Evolutionary conservation across 768 basidiomycete species (phyloP), one percentile per base, ranked within the genome.

Genomic region (Mycena kentingensis): DNA sequence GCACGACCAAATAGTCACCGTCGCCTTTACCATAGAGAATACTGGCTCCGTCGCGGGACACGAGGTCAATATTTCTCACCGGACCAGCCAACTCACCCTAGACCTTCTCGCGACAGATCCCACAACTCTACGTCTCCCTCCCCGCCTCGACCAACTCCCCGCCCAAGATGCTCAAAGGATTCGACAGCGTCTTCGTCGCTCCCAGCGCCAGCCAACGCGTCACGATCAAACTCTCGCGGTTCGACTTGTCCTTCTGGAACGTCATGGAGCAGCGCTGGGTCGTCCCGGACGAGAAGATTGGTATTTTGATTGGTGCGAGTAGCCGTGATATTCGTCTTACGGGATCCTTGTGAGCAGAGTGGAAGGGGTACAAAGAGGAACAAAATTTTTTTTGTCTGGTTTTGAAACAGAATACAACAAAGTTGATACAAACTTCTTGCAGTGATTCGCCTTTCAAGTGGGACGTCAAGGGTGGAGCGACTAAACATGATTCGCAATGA

Each of bases 161-260:
- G 4, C 82, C 82, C 0, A 69, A 70, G 54, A 70, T 70, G 25
- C 67, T 84, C 46, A 81, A 80, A 64, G 82, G 81, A 18, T 84
- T 84, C 56, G 80, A 82, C 60, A 76, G 74, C 51, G 61, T 82
- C 39, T 76, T 69, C 58, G 64, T 81, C 42, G 57, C 58, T 0
- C 73, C 79, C 0, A 77, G 77, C 5, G 67, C 75, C 52, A 75
- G 72, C 25, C 71, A 69, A 51, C 71, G 63, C 0, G 78, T 81
- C 12, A 73, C 75, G 1, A 60, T 82, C 44, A 60, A 73, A 41
- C 70, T 83, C 31, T 74, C 77, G 8, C 74, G 79, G n/a, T 78
- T 78, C 55, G 78, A 80, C 57, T 66, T 83, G 29, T 74, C 79
- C 1, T 71, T 79, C 24, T 87, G 80, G 80, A 71, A 82, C 60